Base-by-base conservation (phyloP, 441 rosid species). In the Adansonia grandidieri region DNA sequence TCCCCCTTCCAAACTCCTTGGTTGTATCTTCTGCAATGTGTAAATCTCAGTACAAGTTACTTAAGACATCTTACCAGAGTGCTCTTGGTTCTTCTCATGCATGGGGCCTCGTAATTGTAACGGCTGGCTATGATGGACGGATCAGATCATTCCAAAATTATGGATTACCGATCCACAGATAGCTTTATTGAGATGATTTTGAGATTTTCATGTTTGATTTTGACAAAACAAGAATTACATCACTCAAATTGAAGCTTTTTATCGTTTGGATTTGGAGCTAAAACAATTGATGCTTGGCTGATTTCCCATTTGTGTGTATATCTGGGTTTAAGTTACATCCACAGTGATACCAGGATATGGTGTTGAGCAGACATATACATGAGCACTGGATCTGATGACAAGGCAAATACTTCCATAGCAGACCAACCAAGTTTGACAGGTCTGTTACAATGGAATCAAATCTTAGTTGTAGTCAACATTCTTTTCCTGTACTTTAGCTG, bases 41-140 rank as follows among this genome's bases (percentile, higher is more conserved):
- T 37, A 91, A 82, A 81, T 77, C 89, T 11, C 88, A 89, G 32
- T 84, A 68, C 79, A 87, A 84, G 84, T 42, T 83, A 45, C 81
- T 83, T 67, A 82, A 83, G 76, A 78, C 79, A 19, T 77, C 83
- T n/a, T 79, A 79, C 69, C 83, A 81, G 48, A 74, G 79, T 58
- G 71, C 66, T 11, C 70, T 75, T 69, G 80, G 81, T 50, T 83
- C 86, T 72, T 74, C 87, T 54, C 83, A 86, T 71, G 66, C 79
- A 42, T 88, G 90, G 90, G 87, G 89, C 32, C 48, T 80, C 15
- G 87, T 84, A 22, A 84, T 86, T 69, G 87, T 83, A 20, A 84
- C 90, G 5, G 90, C 83, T 1, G 86, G 86, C 4, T 84, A 84
- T 87, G 90, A 86, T 66, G 90, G 90, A 71, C 79, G 86, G 78